phyloP scores from a whole-genome alignment of 768 basidiomycete species.

The Pholiota molesta region DNA sequence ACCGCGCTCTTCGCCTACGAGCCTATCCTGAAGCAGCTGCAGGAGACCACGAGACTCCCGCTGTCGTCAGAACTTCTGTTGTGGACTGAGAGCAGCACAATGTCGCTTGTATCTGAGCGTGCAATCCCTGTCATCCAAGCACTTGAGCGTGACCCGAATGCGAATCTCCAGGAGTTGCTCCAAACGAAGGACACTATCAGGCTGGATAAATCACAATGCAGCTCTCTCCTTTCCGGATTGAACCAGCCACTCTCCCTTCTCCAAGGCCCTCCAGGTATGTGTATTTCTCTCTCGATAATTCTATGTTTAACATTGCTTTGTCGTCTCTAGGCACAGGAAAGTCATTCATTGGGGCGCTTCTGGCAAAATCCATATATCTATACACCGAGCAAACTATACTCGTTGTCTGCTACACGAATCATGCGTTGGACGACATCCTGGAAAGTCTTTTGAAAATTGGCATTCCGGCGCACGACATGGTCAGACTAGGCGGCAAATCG shows the following conservation, averaged over 20 bases:
- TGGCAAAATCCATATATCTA: conserved; percentile 63
- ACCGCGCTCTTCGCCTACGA: conserved; percentile 66
- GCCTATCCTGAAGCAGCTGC: conserved; percentile 60
- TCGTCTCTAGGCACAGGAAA: conserved; percentile 64
- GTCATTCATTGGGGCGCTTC: conserved; percentile 69
- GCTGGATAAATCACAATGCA: conserved; percentile 55
- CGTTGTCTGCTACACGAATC: conserved; percentile 76
- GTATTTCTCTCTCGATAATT: conserved; percentile 32
- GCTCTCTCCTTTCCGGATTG: conserved; percentile 52
- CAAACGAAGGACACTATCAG: conserved; percentile 38
- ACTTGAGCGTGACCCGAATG: conserved; percentile 34
- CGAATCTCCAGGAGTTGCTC: conserved; percentile 45
- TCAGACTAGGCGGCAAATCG: conserved; percentile 63
- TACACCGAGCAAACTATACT: conserved; percentile 53
- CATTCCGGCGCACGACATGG: conserved; percentile 50
- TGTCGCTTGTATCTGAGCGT: conserved; percentile 11
- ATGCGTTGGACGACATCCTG: conserved; percentile 73
- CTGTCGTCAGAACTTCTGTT: conserved; percentile 54
- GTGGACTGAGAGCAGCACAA: conserved; percentile 42
- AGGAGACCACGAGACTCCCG: conserved; percentile 47
- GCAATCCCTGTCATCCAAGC: conserved; percentile 21
- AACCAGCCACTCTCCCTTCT: conserved; percentile 62
- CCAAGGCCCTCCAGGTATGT: conserved; percentile 72
- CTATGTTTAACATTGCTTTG: too few species aligned
- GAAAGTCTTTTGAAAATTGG: conserved; percentile 63